Evolutionary conservation across 2,329 filamentous ascomycete species (phyloP).

Genomic region (Metarhizium robertsii): DNA sequence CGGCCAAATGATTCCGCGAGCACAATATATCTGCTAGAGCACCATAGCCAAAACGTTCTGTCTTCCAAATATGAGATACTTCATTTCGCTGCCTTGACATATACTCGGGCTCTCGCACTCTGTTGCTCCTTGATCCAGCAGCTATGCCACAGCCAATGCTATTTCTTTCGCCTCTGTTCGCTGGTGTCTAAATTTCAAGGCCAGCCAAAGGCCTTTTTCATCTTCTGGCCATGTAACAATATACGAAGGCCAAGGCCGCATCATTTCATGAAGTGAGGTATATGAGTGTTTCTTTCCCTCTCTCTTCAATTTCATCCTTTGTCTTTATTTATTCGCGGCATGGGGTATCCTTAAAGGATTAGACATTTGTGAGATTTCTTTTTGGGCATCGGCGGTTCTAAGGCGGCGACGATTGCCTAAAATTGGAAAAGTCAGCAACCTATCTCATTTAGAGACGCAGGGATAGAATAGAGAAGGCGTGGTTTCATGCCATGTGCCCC

Average conservation of each 20-base stretch:
- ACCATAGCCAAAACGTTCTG: slow-evolving; percentile 12
- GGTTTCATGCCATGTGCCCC: too few relatives aligned
- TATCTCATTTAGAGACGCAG: not conserved
- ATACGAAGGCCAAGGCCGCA: slow-evolving; percentile 2
- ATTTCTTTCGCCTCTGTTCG: slow-evolving; percentile 1
- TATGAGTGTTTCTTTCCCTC: not conserved
- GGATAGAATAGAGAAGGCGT: not conserved
- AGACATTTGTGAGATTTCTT: slow-evolving; percentile 64
- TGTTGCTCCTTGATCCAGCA: not conserved
- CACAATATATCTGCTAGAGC: not conserved
- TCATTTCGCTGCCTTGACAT: not conserved
- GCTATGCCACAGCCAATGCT: not conserved
- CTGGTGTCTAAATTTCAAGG: slow-evolving; percentile 5
- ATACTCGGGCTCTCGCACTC: not conserved
- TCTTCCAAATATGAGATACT: slow-evolving; percentile 12
- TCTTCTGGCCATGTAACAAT: slow-evolving; percentile 6
- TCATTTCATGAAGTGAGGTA: slow-evolving; percentile 4
- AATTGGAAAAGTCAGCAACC: slow-evolving; percentile 8
- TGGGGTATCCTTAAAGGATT: slow-evolving; percentile 43
- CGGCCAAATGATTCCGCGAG: not conserved
- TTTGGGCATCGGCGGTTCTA: slow-evolving; percentile 80
- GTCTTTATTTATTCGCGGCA: not conserved
- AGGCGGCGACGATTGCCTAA: slow-evolving; percentile 87
- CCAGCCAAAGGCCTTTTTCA: slow-evolving; percentile 2
- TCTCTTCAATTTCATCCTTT: not conserved